phyloP scores from a whole-genome alignment of 371 early-diverging fungal species.

The Neoconidiobolus thromboides region DNA sequence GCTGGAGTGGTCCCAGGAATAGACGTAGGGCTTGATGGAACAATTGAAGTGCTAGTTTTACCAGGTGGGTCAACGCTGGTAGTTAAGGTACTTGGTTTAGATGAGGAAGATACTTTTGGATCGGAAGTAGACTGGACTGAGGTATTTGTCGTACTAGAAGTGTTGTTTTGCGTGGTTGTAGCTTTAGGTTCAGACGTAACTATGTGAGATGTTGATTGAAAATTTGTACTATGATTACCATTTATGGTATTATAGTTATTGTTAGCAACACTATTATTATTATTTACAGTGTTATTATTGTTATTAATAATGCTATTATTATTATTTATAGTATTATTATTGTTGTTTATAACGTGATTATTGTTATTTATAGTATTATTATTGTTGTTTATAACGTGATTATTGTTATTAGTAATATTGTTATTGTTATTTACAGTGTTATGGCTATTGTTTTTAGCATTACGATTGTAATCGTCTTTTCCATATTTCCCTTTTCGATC shows the following conservation, averaged over 20 bases:
- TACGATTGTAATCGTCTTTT: not conserved
- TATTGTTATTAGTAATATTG: constrained; percentile 2
- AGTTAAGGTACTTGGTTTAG: no score
- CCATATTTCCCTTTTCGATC: not conserved
- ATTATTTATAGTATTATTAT: constrained; percentile 9
- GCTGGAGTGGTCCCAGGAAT: no score
- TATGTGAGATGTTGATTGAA: no score
- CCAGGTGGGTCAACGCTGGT: no score
- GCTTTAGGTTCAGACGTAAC: no score
- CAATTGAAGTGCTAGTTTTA: no score
- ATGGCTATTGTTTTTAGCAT: not conserved
- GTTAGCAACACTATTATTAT: constrained; percentile 10
- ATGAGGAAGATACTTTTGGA: no score
- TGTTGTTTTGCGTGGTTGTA: no score
- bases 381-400: not conserved
- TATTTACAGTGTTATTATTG: constrained; percentile 8
- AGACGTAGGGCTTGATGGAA: no score
- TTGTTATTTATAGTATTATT: constrained; percentile 3
- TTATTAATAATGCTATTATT: constrained; percentile 6
- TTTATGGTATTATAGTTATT: constrained; percentile 9
- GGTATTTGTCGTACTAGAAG: no score
- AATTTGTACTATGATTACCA: not conserved
- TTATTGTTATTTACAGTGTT: constrained; percentile 7
- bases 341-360: not conserved
- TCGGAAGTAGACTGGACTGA: no score